Evolutionary conservation across 2,329 filamentous ascomycete species (phyloP).

Genomic region (Furcasterigmium furcatum): DNA sequence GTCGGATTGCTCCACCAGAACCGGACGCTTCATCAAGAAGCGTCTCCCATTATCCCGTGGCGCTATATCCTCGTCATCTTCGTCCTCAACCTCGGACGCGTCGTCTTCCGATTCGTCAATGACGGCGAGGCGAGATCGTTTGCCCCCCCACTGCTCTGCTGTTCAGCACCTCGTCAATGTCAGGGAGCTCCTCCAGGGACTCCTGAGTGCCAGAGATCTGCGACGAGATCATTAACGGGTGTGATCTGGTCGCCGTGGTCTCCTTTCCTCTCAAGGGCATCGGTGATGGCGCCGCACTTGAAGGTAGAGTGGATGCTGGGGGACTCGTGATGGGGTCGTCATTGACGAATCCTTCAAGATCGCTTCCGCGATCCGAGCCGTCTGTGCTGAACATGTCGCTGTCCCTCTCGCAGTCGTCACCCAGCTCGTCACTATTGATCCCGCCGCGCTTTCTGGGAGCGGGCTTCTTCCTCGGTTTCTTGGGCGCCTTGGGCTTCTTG

Average conservation of each 20-base stretch:
- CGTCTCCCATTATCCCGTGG: conserved; percentile 1
- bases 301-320: conserved; percentile 18
- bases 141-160: not conserved
- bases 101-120: conserved; percentile 14
- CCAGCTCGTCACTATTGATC: conserved; percentile 42
- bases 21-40: conserved; percentile 7
- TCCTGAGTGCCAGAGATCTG: conserved; percentile 36
- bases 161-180: not conserved
- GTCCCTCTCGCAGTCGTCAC: conserved; percentile 48
- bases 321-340: conserved; percentile 34
- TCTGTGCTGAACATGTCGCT: conserved; percentile 43
- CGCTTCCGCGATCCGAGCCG: conserved; percentile 44
- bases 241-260: conserved; percentile 11
- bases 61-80: conserved; percentile 3
- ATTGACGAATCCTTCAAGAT: conserved; percentile 56
- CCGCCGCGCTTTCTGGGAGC: conserved; percentile 15
- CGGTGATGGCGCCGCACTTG: conserved; percentile 20
- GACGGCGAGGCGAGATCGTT: conserved; percentile 1
- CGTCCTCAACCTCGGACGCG: conserved; percentile 2
- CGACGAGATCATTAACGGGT: conserved; percentile 34
- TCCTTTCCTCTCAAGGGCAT: conserved; percentile 14
- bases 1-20: conserved; percentile 19
- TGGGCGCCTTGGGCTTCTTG: conserved; percentile 15
- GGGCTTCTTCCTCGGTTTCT: conserved; percentile 13
- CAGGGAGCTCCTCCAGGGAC: conserved; percentile 20